A percentile compares a stretch with the other conserved stretches of the same genome.
Evolutionary conservation across 305 asterid genomes (phyloP).

Genomic region (Coffea humblotiana): DNA sequence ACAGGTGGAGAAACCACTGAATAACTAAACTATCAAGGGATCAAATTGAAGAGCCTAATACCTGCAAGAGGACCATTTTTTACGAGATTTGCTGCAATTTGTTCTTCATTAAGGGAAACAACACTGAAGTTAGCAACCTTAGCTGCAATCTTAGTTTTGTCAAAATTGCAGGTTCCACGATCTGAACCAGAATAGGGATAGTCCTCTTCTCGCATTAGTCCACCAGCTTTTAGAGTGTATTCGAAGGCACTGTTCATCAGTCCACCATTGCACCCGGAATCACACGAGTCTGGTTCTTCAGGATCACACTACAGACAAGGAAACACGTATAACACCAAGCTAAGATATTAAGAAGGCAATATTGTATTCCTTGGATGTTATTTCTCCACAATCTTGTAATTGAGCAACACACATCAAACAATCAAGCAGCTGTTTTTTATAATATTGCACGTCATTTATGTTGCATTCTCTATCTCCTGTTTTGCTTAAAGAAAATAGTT

Average conservation of each 20-base stretch:
- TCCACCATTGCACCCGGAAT: slow-evolving; percentile 87
- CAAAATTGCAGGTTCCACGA: slow-evolving; percentile 68
- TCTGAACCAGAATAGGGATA: slow-evolving; percentile 87
- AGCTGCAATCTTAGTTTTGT: slow-evolving; percentile 74
- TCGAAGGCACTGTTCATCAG: slow-evolving; percentile 92
- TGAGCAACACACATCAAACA: neutral
- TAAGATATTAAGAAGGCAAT: neutral
- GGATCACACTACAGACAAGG: slow-evolving; percentile 72
- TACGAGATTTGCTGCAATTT: slow-evolving; percentile 91
- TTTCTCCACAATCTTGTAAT: neutral
- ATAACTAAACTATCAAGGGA: neutral
- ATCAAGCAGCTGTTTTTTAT: neutral
- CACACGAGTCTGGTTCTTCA: slow-evolving; percentile 72
- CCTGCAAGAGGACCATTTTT: slow-evolving; percentile 86
- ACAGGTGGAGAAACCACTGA: neutral
- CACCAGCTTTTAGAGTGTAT: slow-evolving; percentile 83
- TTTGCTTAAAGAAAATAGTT: neutral
- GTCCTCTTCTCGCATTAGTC: slow-evolving; percentile 85
- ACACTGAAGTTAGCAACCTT: slow-evolving; percentile 89
- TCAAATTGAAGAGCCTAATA: neutral
- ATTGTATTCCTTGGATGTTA: neutral
- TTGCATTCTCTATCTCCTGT: neutral
- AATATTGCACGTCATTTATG: too few species aligned
- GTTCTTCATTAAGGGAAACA: slow-evolving; percentile 81
- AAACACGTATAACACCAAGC: neutral